Conservation (phyloP, 768 basidiomycete species). For the Phanerochaete sordida region DNA sequence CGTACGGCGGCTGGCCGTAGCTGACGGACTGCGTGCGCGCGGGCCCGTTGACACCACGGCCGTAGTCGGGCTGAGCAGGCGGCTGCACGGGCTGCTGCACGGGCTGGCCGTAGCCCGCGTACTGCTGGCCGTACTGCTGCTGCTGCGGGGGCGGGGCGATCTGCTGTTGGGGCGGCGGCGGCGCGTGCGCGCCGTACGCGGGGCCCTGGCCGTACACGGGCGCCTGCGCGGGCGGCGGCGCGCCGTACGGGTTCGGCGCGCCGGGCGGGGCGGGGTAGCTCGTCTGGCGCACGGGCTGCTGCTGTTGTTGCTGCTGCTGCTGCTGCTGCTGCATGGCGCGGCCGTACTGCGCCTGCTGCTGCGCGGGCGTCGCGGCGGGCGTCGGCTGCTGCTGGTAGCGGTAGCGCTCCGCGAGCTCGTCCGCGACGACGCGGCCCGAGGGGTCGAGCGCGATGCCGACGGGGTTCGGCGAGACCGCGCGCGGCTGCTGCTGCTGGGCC, state of each 20-base stretch:
- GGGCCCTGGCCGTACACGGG: constrained; percentile 9
- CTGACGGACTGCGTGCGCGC: not conserved
- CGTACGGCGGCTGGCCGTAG: not conserved
- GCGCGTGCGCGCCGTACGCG: constrained; percentile 6
- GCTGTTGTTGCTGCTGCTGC: constrained; percentile 15
- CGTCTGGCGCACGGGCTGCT: constrained; percentile 11
- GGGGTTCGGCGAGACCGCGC: constrained; percentile 68
- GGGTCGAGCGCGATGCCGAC: constrained; percentile 83
- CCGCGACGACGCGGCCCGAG: constrained; percentile 74
- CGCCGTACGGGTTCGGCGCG: constrained; percentile 24
- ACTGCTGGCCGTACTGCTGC: constrained; percentile 6
- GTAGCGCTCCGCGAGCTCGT: constrained; percentile 64
- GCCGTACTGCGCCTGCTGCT: constrained; percentile 18
- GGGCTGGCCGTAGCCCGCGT: constrained; percentile 11
- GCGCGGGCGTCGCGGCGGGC: constrained; percentile 24
- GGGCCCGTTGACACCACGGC: constrained; percentile 16
- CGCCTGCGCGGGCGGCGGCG: constrained; percentile 11
- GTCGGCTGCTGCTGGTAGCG: constrained; percentile 27
- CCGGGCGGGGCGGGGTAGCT: constrained; percentile 29
- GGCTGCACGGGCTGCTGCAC: not conserved
- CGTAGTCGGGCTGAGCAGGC: constrained; percentile 5
- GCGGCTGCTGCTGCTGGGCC: too few species aligned
- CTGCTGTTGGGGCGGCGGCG: constrained; percentile 9
- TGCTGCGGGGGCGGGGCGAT: too few species aligned
- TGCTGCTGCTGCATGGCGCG: constrained; percentile 12